These are phyloP conservation scores for Manihot esculenta DNA, from an alignment of 441 rosid genomes.

Conservation along the genomic window DNA sequence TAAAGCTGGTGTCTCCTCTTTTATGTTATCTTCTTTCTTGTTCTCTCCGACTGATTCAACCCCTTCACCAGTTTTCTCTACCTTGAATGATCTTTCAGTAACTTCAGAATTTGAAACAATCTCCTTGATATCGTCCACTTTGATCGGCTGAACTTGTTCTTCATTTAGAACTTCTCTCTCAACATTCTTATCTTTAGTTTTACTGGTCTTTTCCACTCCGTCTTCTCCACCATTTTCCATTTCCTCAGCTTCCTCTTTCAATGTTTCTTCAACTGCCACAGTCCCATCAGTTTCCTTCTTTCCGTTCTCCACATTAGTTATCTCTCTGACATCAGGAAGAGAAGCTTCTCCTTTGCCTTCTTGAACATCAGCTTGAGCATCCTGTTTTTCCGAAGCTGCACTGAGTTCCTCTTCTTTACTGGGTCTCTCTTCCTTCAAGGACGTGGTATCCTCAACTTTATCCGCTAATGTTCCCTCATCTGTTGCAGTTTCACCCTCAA, in stretches of 20 bases:
- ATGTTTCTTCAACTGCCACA: slow-evolving; percentile 5
- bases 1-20: slow-evolving; percentile 8
- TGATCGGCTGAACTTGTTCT: slow-evolving; percentile 10
- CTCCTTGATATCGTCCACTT: slow-evolving; percentile 14
- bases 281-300: slow-evolving; percentile 14
- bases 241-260: slow-evolving; percentile 16
- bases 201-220: not conserved
- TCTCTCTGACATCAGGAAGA: slow-evolving; percentile 11
- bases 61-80: slow-evolving; percentile 6
- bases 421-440: slow-evolving; percentile 21
- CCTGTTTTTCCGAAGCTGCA: slow-evolving; percentile 2
- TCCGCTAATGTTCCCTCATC: slow-evolving; percentile 17
- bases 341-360: slow-evolving; percentile 3
- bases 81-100: slow-evolving; percentile 12
- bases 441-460: slow-evolving; percentile 21
- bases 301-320: not conserved
- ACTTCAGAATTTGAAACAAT: slow-evolving; percentile 14
- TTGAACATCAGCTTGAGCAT: not conserved
- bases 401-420: slow-evolving; percentile 11
- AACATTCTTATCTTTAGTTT: slow-evolving; percentile 2
- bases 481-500: slow-evolving; percentile 19
- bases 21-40: slow-evolving; percentile 6
- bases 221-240: slow-evolving; percentile 13
- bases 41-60: slow-evolving; percentile 13
- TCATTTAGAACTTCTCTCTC: slow-evolving; percentile 12